Base-by-base conservation (phyloP, 2,329 filamentous ascomycete species). In the Phyllosticta citriasiana region DNA sequence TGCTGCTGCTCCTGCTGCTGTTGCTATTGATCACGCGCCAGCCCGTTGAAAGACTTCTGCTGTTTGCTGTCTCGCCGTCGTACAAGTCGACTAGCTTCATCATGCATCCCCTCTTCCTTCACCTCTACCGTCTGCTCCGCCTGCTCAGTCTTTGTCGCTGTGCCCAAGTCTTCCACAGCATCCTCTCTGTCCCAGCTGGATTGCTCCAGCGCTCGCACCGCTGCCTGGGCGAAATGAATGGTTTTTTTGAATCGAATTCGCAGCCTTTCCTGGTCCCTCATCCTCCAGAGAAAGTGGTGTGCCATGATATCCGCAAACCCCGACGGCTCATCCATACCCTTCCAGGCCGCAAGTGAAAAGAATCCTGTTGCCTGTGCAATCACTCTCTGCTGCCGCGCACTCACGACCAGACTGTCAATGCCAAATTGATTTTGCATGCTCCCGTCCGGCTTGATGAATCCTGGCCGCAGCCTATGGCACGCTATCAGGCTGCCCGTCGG, bases 151-250 rank as follows among this genome's bases (percentile, higher is more conserved):
- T 55, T 47, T 63, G 63, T 66, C 69, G 63, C 67, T 1, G 40
- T 70, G 40, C 74, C 74, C 47, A 86, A 70, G 71, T 91, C 87
- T 71, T 94, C 89, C 27, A 88, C 82, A 1, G 89, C 89, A 71
- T 83, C 87, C 40, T 77, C 73, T 62, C 84, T 78, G 73, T 92
- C 82, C 90, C 91, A 96, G 33, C 87, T 91, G 62, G 80, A 78
- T 67, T 78, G 78, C 77, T 96, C 92, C 54, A 96, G 73, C 47
- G 66, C 66, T 67, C 81, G 78, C 2, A 92, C 82, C 51, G 76
- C 74, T n/a, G 73, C 70, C 55, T 87, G 77, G 59, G 94, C 75
- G 14, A 78, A 77, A 65, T 74, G 72, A 35, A 88, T 84, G 62
- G 79, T 79, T 53, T 70, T 70, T 50, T 80, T 78, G 64, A 84